Base-by-base conservation (phyloP, 495 filamentous ascomycete genomes). In the Annulohypoxylon maeteangense region DNA sequence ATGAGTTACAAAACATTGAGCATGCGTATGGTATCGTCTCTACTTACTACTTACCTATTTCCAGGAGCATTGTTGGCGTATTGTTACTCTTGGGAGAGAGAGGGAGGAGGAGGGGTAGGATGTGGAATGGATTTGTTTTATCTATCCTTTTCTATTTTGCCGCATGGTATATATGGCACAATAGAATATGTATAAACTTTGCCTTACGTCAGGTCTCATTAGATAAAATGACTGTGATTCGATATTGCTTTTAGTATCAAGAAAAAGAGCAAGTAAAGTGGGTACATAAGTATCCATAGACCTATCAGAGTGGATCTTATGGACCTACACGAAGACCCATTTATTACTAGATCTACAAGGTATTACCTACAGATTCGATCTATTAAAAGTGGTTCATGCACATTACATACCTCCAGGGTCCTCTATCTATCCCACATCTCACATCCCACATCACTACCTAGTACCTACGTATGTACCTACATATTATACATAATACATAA, bases 51-150 rank as follows among this genome's bases (percentile, higher is more conserved):
- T 12, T 23, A 48, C 23, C 29, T 50, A 14, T 20, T 36, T 55
- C 3, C 59, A 45, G 27, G 38, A 62, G 58, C 60, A 68, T 72
- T 6, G 54, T 72, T 45, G 70, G 70, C 65, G 64, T 65, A 65
- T 38, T 56, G 54, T 64, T 38, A 20, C 32, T 62, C 12, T 38
- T 48, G 27, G 36, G 25, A 58, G 40, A 18, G 11, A n/a, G n/a
- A n/a, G 16, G 44, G 12, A 20, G 23, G 31, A 20, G 58, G 50
- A 23, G n/a, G 40, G 40, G 12, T 7, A 14, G 32, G 32, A 11
- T 36, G 7, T 32, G 31, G 34, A 29, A 29, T 2, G 34, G 34
- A 4, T 36, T 36, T 36, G 6, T 7, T 36, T 36, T 36, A 10
- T 1, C 34, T 4, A 10, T 7, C 34, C 16, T 44, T 18, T 44